phyloP scores from a whole-genome alignment of 805 yeast genomes.

The Pichia phayaonensis region DNA sequence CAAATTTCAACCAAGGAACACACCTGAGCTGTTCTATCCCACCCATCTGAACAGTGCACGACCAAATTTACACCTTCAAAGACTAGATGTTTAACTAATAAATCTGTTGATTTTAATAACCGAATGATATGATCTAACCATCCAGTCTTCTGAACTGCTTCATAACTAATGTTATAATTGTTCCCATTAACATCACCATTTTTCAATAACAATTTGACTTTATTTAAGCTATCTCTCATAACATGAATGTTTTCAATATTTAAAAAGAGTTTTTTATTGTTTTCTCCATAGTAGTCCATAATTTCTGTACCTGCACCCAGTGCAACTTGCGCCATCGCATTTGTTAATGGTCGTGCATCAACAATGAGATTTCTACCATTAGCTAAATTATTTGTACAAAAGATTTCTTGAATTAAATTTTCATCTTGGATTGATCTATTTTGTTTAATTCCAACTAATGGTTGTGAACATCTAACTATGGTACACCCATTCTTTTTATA shows the following conservation, averaged over 20 bases:
- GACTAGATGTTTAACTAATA: slow-evolving; percentile 74
- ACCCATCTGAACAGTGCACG: slow-evolving; percentile 95
- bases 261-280: slow-evolving; percentile 53
- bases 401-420: slow-evolving; percentile 65
- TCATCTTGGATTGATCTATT: slow-evolving; percentile 90
- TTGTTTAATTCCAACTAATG: slow-evolving; percentile 84
- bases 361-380: slow-evolving; percentile 52
- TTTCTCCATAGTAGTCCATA: slow-evolving; percentile 71
- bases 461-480: slow-evolving; percentile 87
- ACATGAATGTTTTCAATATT: slow-evolving; percentile 95
- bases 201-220: slow-evolving; percentile 52
- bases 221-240: slow-evolving; percentile 75
- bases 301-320: slow-evolving; percentile 97
- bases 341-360: slow-evolving; percentile 88
- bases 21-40: slow-evolving; percentile 95
- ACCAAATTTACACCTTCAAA: slow-evolving; percentile 75
- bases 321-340: slow-evolving; percentile 95
- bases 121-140: slow-evolving; percentile 74
- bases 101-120: slow-evolving; percentile 66
- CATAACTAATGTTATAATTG: slow-evolving; percentile 39
- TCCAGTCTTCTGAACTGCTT: slow-evolving; percentile 52
- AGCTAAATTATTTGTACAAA: slow-evolving; percentile 44
- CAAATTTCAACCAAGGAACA: slow-evolving; percentile 78
- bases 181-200: slow-evolving; percentile 52
- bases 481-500: slow-evolving; percentile 65